Conservation (phyloP, 257 asterid species). For the Primulina tabacum region DNA sequence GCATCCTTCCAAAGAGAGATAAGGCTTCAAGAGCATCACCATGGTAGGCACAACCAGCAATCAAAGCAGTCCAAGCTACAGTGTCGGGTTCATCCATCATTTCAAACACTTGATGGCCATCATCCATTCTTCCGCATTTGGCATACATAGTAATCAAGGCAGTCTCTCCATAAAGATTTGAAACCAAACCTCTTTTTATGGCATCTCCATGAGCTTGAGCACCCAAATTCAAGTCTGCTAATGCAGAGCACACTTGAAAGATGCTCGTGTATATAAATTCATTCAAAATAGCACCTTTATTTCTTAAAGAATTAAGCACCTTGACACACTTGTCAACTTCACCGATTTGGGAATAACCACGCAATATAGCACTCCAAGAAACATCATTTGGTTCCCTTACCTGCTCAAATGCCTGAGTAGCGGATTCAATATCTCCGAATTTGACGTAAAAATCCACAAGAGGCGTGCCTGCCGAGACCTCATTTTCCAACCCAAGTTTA, state of each 20-base stretch:
- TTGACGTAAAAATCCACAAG: constrained; percentile 56
- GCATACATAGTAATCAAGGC: constrained; percentile 57
- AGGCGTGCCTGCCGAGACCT: constrained; percentile 52
- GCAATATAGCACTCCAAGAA: constrained; percentile 59
- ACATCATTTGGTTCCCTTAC: constrained; percentile 53
- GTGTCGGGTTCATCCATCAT: constrained; percentile 38
- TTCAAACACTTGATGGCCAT: constrained; percentile 39
- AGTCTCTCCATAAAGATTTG: constrained; percentile 49
- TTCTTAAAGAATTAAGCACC: constrained; percentile 40
- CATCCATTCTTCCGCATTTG: constrained; percentile 47
- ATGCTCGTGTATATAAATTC: constrained; percentile 53
- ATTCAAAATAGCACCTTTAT: constrained; percentile 36
- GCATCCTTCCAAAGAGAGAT: constrained; percentile 39
- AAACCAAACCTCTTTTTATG: constrained; percentile 42
- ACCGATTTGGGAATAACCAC: constrained; percentile 45
- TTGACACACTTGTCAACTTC: constrained; percentile 42
- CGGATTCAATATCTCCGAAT: constrained; percentile 38
- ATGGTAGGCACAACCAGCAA: constrained; percentile 48
- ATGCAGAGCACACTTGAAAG: constrained; percentile 46
- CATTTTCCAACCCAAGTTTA: constrained; percentile 40
- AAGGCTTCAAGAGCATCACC: constrained; percentile 49
- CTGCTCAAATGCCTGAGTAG: constrained; percentile 35
- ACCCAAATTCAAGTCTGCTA: constrained; percentile 46
- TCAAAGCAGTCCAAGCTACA: constrained; percentile 57
- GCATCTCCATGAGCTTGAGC: constrained; percentile 61